Evolutionary conservation across 768 basidiomycete species (phyloP), one percentile per base, ranked within the genome.

Genomic region (Asterophora lycoperdoides): DNA sequence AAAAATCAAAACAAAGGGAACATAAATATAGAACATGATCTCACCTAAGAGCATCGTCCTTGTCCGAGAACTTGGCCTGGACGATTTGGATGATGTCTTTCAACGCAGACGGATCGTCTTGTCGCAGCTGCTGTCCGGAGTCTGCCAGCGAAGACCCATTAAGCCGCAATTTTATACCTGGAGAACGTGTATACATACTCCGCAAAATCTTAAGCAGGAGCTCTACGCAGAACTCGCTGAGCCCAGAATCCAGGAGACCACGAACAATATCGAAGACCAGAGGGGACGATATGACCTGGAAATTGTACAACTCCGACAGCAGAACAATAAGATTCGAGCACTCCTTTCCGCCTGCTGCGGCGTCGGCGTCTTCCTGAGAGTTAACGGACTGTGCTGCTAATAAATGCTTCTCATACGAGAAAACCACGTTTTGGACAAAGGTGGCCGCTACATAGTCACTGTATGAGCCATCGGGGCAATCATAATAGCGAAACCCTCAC

Each of bases 241-340:
- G 67, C 2, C 80, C 71, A 5, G 70, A 70, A 1, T 77, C 69
- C 40, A 98, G 71, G 39, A 98, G 75, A 11, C 75, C 73, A 7
- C 88, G 83, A 55, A 98, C 84, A 41, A 97, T 64, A 61, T 97
- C 96, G 67, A 93, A 98, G 40, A 97, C 70, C n/a, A 98, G 75
- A 9, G 86, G 69, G 48, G 84, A 91, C 2, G 90, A 90, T 45
- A 98, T 79, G 18, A 97, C 90, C 68, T 93, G 89, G 62, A 97
- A 93, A 63, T 97, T 97, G 72, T 97, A 98, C 15, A 99, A 71
- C 62, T 97, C 93, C 2, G 92, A 89, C 17, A 97, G 68, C 18
- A 98, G 77, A 1, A 90, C 80, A 35, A 95, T 76, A 29, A 99
- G 68, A 63, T 99, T 98, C 8, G 87, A 83, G 55, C 84, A 84